Base-by-base conservation (phyloP, 345 rosid genomes). In the Camelina sativa region DNA sequence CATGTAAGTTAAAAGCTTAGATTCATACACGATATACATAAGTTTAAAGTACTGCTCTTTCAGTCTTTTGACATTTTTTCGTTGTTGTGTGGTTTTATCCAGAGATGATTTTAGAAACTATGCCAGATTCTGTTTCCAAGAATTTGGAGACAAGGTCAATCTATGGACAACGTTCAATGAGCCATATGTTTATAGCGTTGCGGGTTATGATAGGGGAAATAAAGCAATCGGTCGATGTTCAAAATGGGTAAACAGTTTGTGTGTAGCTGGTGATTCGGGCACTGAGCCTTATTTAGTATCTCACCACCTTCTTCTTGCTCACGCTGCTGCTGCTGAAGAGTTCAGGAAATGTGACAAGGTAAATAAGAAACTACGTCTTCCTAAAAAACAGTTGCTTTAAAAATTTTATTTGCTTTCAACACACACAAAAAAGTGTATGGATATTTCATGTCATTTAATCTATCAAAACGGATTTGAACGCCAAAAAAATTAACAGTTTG, bases 91-190 rank as follows among this genome's bases (percentile, higher is more conserved):
- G 50, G 17, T n/a, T n/a, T 48, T 8, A 51, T 35, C 32, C 63
- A 76, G 79, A 38, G 79, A 76, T 6, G 79, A 76, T 44, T 76
- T 69, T 22, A 37, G 64, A 13, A 44, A 76, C 57, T 76, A 7
- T 11, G 70, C 79, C 0, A 74, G 67, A 25, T 17, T 79, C 4
- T 86, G 89, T 20, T 86, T 86, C 46, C 11, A 79, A 25, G 74
- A 80, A 10, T 84, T 84, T 38, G 87, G 89, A 5, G 86, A 84
- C 25, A 71, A 76, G 32, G 87, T 86, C 0, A 67, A 75, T 30
- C 79, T 78, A 57, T 84, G 89, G 87, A 73, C 65, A 34, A 84
- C 87, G 1, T 46, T 86, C 47, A 86, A 83, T 25, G 85, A 86
- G 16, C 89, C 89, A 70, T 71, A 30, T 52, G 34, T 56, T 23